Evolutionary conservation across 805 yeast species (phyloP).

Genomic region (Nadsonia fulvescens): DNA sequence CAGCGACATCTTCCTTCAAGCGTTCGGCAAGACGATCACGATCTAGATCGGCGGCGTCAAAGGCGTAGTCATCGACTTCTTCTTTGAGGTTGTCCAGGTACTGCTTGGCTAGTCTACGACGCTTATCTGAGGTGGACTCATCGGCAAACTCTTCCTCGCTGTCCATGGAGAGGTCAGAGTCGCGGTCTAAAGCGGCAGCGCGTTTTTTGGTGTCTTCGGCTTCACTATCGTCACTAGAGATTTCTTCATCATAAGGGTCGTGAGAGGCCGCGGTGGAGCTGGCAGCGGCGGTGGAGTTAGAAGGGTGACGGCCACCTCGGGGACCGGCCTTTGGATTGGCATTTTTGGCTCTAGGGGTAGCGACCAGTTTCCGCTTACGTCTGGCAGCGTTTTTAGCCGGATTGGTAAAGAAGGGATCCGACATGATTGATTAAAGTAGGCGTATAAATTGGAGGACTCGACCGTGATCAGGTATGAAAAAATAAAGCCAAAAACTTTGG

Average conservation of each 20-base stretch:
- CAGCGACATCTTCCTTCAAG: constrained; percentile 76
- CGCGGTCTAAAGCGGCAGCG: constrained; percentile 44
- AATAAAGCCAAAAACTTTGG: no score
- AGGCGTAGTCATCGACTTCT: constrained; percentile 31
- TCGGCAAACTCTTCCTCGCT: constrained; percentile 57
- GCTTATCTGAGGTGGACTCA: constrained; percentile 81
- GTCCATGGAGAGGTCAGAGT: constrained; percentile 48
- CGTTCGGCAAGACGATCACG: constrained; percentile 68
- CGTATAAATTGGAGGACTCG: no score
- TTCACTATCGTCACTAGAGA: constrained; percentile 24
- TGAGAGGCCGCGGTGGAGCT: no score
- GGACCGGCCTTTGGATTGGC: constrained; percentile 16
- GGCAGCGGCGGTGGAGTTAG: no score
- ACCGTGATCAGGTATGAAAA: no score
- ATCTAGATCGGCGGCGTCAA: constrained; percentile 85
- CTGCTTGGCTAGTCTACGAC: constrained; percentile 87
- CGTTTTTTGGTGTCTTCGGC: constrained; percentile 22
- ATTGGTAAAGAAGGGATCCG: no score
- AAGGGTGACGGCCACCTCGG: no score
- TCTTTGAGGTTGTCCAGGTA: constrained; percentile 63
- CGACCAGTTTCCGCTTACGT: no score
- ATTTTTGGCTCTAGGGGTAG: no score
- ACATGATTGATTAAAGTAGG: no score
- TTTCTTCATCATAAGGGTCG: constrained; percentile 25
- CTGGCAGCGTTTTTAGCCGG: no score